Evolutionary conservation across 306 rosid genomes (phyloP).

Genomic region (Pueraria montana): DNA sequence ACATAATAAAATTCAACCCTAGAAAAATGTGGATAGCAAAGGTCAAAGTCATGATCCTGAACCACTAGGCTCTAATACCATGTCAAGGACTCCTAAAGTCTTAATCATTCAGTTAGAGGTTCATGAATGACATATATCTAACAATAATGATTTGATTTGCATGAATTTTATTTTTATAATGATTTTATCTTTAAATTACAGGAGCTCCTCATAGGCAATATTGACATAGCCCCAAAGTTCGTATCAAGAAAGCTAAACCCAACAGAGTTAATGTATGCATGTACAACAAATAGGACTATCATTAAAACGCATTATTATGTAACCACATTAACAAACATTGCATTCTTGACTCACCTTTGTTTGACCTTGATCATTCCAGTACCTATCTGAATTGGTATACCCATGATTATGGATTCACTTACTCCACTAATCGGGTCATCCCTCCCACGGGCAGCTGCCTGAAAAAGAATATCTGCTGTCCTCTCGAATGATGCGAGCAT

Average conservation of each 20-base stretch:
- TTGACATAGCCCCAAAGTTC: background rate
- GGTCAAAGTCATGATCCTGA: background rate
- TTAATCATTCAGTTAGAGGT: background rate
- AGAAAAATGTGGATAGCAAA: background rate
- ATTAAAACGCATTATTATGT: constrained; percentile 20
- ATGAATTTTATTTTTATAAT: background rate
- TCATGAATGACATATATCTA: constrained; percentile 11
- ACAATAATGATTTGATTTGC: background rate
- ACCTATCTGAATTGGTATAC: constrained; percentile 87
- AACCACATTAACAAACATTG: background rate
- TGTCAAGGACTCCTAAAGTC: background rate
- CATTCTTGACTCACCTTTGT: constrained; percentile 80
- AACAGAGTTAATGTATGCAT: constrained; percentile 7
- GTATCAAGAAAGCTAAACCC: background rate
- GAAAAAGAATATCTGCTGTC: constrained; percentile 83
- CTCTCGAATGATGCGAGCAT: constrained; percentile 97
- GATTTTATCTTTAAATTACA: background rate
- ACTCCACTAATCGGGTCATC: constrained; percentile 89
- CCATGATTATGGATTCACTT: constrained; percentile 92
- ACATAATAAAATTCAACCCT: background rate
- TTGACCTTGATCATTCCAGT: constrained; percentile 86
- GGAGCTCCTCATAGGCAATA: background rate
- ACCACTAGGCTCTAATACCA: background rate
- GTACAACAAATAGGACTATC: constrained; percentile 18
- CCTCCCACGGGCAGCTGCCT: constrained; percentile 76